phyloP scores from a whole-genome alignment of 1,284 basidiomycete species.

The Trichosporon faecale region DNA sequence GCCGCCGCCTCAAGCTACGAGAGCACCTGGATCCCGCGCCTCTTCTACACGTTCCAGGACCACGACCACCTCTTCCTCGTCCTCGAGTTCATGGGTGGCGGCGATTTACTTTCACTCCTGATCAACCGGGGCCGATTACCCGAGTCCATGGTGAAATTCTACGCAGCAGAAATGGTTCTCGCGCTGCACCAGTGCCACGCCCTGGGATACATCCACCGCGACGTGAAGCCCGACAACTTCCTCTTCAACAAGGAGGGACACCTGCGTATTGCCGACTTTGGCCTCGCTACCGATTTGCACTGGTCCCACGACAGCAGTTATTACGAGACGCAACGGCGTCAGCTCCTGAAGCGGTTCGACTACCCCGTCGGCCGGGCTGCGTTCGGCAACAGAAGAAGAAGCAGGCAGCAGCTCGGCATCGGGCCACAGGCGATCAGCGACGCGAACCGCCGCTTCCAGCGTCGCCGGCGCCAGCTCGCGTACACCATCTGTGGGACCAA shows the following conservation, averaged over 20 bases:
- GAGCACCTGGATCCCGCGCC: slow-evolving; percentile 79
- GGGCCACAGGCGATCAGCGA: slow-evolving; percentile 60
- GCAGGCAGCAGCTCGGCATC: slow-evolving; percentile 2
- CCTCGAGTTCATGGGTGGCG: slow-evolving; percentile 91
- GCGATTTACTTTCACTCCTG: slow-evolving; percentile 89
- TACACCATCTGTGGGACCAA: slow-evolving; percentile 84
- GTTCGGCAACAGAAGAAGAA: slow-evolving; percentile 21
- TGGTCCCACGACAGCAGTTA: slow-evolving; percentile 84
- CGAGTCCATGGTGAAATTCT: slow-evolving; percentile 90
- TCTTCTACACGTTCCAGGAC: slow-evolving; percentile 77
- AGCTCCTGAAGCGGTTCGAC: slow-evolving; percentile 85
- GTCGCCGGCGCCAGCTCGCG: slow-evolving; percentile 81
- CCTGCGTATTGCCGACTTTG: slow-evolving; percentile 92
- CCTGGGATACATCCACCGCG: slow-evolving; percentile 93
- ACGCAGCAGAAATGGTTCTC: slow-evolving; percentile 97
- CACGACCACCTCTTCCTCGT: slow-evolving; percentile 89
- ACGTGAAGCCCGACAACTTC: slow-evolving; percentile 97
- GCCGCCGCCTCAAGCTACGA: slow-evolving; percentile 49
- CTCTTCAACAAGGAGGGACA: slow-evolving; percentile 89
- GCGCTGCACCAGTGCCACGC: slow-evolving; percentile 90
- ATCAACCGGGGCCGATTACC: slow-evolving; percentile 92
- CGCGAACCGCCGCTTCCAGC: slow-evolving; percentile 3
- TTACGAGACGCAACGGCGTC: slow-evolving; percentile 88
- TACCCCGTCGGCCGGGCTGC: slow-evolving; percentile 64
- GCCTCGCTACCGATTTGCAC: slow-evolving; percentile 67